Conservation (phyloP, 257 asterid genomes). For the Solanum sitiens region DNA sequence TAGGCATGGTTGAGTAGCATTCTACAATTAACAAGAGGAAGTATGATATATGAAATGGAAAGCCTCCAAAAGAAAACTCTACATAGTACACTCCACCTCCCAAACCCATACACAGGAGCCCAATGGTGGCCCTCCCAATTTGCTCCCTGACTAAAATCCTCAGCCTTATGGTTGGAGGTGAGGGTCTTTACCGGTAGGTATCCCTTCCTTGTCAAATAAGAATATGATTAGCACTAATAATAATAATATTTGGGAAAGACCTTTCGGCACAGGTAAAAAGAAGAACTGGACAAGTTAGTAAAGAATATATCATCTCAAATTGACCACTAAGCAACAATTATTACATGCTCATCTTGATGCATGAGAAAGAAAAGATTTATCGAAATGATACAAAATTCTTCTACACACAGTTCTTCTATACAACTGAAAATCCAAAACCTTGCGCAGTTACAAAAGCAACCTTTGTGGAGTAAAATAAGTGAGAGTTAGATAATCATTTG, state of each 20-base stretch:
- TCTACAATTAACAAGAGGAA: neutral
- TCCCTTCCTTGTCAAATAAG: neutral
- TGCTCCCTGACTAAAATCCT: neutral
- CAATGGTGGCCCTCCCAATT: neutral
- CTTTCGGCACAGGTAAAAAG: neutral
- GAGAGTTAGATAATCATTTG: neutral
- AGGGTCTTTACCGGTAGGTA: neutral
- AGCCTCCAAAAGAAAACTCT: neutral
- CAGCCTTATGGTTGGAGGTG: neutral
- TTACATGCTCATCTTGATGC: neutral
- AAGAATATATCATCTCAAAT: neutral
- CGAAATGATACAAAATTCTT: neutral
- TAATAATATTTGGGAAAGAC: neutral
- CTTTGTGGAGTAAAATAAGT: neutral
- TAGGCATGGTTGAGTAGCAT: constrained; percentile 33
- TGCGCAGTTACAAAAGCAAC: neutral
- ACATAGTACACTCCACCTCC: neutral
- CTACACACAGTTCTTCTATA: neutral
- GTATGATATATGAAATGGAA: neutral
- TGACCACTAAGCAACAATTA: neutral
- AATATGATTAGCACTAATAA: neutral
- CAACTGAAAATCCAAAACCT: neutral
- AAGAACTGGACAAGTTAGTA: neutral
- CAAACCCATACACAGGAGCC: neutral
- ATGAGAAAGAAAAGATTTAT: neutral